Base-by-base conservation (phyloP, 345 rosid genomes). In the Salix udensis region DNA sequence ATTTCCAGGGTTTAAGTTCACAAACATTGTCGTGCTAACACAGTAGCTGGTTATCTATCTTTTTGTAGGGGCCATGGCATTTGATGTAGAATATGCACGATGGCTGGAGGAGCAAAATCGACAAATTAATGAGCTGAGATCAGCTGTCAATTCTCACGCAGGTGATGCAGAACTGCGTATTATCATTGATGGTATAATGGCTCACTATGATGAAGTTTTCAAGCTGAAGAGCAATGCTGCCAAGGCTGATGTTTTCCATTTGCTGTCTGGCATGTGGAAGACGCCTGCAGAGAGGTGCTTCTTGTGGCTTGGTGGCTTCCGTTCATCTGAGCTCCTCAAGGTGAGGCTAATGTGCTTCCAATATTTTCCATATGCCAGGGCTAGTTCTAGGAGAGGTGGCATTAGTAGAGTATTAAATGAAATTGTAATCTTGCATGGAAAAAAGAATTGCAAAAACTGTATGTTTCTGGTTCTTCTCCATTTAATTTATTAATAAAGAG, bases 211-310 rank as follows among this genome's bases (percentile, higher is more conserved):
- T 71, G 97, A 96, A 83, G 88, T 96, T 82, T 94, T 90, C 86
- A 91, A 88, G 98, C 85, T 94, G 85, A 96, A 96, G 86, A 85
- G 91, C 82, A 91, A 91, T 65, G 99, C 98, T 76, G 97, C 98
- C 31, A 92, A 92, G 89, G 90, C 91, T 26, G 99, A 96, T 77
- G 98, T 96, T 80, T 96, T 96, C 85, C 99, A 96, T 86, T 85
- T 96, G 79, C 85, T 94, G 30, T 96, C 98, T 30, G 98, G 99
- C 74, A 96, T 94, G 98, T 96, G 98, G 99, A 96, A 96, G 84
- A 94, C 99, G 18, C 99, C 97, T 75, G 98, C 99, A 5, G 98
- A 96, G 87, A 90, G 99, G 78, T 96, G 99, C 83, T 96, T 96
- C 86, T 78, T 96, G 86, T 96, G 98, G 99, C 98, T 96, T 18